Percentiles rank a stretch among this genome's conserved stretches.
Conservation (phyloP, 176 grass and related monocot species). For the Dactylis glomerata region DNA sequence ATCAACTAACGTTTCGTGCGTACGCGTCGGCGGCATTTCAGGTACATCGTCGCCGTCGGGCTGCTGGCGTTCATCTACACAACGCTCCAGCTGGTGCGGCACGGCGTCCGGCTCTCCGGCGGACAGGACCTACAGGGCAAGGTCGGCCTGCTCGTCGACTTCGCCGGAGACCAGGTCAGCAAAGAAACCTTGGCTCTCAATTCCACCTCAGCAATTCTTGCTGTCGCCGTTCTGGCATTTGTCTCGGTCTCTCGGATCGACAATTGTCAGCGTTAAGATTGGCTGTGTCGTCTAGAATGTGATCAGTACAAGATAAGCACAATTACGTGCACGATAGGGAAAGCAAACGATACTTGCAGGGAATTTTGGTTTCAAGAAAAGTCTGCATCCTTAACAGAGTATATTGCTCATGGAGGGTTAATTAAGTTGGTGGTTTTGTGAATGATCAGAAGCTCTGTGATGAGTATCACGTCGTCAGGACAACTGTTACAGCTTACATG, state of each 20-base stretch:
- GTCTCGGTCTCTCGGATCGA: neutral
- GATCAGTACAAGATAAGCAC: neutral
- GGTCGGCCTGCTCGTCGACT: conserved; percentile 53
- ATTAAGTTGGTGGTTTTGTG: neutral
- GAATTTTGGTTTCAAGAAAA: neutral
- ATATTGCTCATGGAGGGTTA: neutral
- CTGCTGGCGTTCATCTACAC: conserved; percentile 71
- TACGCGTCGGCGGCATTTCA: conserved; percentile 8
- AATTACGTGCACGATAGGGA: conserved; percentile 19
- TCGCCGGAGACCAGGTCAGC: conserved; percentile 78
- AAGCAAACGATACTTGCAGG: neutral
- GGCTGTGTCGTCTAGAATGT: neutral
- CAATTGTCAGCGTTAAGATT: neutral
- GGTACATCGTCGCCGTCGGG: conserved; percentile 68
- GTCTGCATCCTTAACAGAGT: neutral
- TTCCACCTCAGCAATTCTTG: neutral
- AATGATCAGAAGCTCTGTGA: neutral
- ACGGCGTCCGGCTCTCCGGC: conserved; percentile 46
- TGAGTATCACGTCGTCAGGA: neutral
- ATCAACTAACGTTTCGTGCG: neutral
- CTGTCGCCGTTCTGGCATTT: neutral
- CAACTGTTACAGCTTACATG: neutral
- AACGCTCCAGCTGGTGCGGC: conserved; percentile 57
- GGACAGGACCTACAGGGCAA: conserved; percentile 54
- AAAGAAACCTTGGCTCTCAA: neutral